Evolutionary conservation across 148 eudicot species (phyloP), one percentile per base, ranked within the genome.

Genomic region (Rhododendron williamsianum): DNA sequence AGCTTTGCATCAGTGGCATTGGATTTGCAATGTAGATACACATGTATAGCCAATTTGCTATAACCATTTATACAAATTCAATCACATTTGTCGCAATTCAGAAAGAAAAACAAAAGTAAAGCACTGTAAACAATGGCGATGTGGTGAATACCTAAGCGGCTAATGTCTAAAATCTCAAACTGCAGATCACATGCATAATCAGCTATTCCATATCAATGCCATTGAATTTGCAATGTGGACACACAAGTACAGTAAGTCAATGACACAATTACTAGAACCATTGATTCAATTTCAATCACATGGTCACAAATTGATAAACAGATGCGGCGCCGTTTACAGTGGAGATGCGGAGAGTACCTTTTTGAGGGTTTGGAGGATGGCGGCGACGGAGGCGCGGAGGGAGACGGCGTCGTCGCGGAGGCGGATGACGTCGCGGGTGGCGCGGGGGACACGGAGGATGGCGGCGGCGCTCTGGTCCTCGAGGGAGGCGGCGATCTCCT

Each of bases 401-500:
- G 96, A 89, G 49, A 92, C 67, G 21, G 98, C 98, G 78, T 96
- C 98, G 54, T 96, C 99, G 11, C 98, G 95, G 80, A 96, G 94
- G 82, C 98, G 95, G 78, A 93, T 73, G 80, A 95, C 97, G 71
- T 96, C 98, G 18, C 99, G 97, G 0, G 96, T 90, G 87, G 99
- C 98, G n/a, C 98, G 95, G 63, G 99, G 99, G 18, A 96, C 96
- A 8, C 99, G 99, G 83, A 95, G 93, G 83, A 96, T 89, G 7
- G 99, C 94, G 46, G 95, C 93, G 76, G 97, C 89, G 87, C 98
- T 94, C 84, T 96, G 99, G 84, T 96, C 98, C 85, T 96, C 98
- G 45, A 96, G 92, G 51, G 96, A 92, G 52, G 94, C 86, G 35
- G 95, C 93, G 93, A 96, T 95, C 98, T 96, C 97, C 88, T 96